Evolutionary conservation across 176 grass and related monocot species (phyloP), one percentile per base, ranked within the genome.

Genomic region (Luzula sylvatica): DNA sequence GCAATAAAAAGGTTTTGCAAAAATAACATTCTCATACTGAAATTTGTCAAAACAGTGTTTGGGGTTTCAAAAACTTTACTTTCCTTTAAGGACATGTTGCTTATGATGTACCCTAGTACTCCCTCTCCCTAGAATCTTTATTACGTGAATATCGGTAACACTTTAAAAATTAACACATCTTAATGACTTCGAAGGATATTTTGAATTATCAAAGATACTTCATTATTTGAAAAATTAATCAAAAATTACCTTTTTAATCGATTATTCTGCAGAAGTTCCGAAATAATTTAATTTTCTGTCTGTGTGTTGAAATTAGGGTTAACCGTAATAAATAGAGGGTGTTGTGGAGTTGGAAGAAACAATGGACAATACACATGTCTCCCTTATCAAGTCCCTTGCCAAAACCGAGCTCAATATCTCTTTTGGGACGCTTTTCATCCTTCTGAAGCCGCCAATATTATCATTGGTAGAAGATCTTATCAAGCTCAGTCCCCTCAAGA

Each of bases 401-500:
- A 53, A 22, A 78, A 98, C 65, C 56, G 93, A 46, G 58, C 82
- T 17, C 54, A 87, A 53, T 87, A 98, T 67, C 77, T 98, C 81
- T 98, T 92, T 72, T 98, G 86, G 78, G 93, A 98, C 58, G 93
- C 93, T 0, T 98, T 83, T 72, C 93, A 98, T 70, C 93, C 93
- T 7, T 74, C 78, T 4, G 93, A 92, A 58, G 93, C 93, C 16
- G 86, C 71, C 2, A 98, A 92, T 50, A 59, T 87, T 52, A 56
- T 98, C 46, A 77, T 98, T 45, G 93, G 86, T 0, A 80, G 58
- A 38, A 61, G 93, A 4, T 98, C 86, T 4, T 98, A 83, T 75
- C 69, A 65, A 20, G 93, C 93, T 52, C 3, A 69, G 41, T 83
- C 74, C 7, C 48, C 65, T 26, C 61, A 61, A 51, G 93, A 98